These are phyloP conservation scores for Quercus tomentella DNA, from an alignment of 331 rosid species.

Conservation along the genomic window DNA sequence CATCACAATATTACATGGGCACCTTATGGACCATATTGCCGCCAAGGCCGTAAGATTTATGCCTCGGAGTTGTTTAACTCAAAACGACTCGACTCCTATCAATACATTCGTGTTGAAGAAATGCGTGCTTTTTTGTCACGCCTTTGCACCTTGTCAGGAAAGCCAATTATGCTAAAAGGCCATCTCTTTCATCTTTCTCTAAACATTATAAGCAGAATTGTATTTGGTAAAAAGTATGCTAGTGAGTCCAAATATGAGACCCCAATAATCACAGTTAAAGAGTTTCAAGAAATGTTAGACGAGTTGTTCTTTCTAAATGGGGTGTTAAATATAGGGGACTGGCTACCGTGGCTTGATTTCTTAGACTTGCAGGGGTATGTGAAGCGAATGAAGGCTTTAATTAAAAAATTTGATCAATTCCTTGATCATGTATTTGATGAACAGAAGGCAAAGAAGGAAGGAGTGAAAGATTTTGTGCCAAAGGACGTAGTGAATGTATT, in stretches of 20 bases:
- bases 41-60: no score
- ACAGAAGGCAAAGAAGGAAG: constrained; percentile 12
- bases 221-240: constrained; percentile 31
- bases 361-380: constrained; percentile 30
- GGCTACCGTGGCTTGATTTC: constrained; percentile 28
- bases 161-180: constrained; percentile 11
- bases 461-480: constrained; percentile 7
- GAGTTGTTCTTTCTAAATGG: constrained; percentile 32
- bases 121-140: background rate
- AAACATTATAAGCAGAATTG: constrained; percentile 30
- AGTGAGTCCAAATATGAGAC: background rate
- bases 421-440: constrained; percentile 21
- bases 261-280: background rate
- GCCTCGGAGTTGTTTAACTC: no score
- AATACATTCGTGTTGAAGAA: no score
- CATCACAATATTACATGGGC: background rate
- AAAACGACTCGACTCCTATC: no score
- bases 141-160: constrained; percentile 7
- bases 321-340: constrained; percentile 30
- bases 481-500: constrained; percentile 39
- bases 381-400: constrained; percentile 28
- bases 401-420: constrained; percentile 21
- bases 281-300: constrained; percentile 32
- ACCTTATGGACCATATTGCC: constrained; percentile 8
- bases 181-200: constrained; percentile 15